A percentile compares a stretch with the other conserved stretches of the same genome.
phyloP scores from a whole-genome alignment of 208 protist genomes.

The Porcisia deanei region DNA sequence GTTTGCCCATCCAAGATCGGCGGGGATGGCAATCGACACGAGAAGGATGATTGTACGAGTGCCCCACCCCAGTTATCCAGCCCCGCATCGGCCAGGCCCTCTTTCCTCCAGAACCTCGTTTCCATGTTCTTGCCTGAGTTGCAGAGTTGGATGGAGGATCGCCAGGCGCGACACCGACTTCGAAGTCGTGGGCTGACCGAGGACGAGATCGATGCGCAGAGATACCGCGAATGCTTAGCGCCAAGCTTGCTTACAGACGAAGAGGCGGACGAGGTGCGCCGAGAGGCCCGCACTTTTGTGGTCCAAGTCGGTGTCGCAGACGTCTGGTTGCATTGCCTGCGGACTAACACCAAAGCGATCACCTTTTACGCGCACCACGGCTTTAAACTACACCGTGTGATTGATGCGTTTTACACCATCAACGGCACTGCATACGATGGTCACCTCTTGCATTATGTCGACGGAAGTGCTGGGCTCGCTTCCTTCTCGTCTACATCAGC shows the following conservation, averaged over 20 bases:
- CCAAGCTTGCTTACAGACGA: constrained; percentile 25
- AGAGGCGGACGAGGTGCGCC: constrained; percentile 29
- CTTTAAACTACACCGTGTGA: constrained; percentile 40
- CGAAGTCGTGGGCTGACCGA: constrained; percentile 19
- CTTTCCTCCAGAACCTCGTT: constrained; percentile 9
- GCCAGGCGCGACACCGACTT: constrained; percentile 22
- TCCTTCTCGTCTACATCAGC: background rate
- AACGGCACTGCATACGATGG: constrained; percentile 29
- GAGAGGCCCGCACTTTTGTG: constrained; percentile 21
- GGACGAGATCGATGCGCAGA: constrained; percentile 20
- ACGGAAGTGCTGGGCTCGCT: background rate
- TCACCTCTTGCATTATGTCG: constrained; percentile 28
- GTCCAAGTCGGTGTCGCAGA: constrained; percentile 54
- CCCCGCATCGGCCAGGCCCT: background rate
- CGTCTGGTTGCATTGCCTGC: constrained; percentile 83
- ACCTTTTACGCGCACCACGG: constrained; percentile 58
- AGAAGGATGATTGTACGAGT: background rate
- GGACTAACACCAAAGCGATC: constrained; percentile 35
- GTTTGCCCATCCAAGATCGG: background rate
- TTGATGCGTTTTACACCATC: constrained; percentile 64
- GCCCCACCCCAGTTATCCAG: background rate
- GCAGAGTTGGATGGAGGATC: constrained; percentile 26
- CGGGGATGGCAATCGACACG: background rate
- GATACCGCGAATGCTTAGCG: constrained; percentile 19
- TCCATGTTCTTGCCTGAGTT: constrained; percentile 24